Evolutionary conservation across 192 early-diverging fungal genomes (phyloP), one percentile per base, ranked within the genome.

Genomic region (Funneliformis geosporum): DNA sequence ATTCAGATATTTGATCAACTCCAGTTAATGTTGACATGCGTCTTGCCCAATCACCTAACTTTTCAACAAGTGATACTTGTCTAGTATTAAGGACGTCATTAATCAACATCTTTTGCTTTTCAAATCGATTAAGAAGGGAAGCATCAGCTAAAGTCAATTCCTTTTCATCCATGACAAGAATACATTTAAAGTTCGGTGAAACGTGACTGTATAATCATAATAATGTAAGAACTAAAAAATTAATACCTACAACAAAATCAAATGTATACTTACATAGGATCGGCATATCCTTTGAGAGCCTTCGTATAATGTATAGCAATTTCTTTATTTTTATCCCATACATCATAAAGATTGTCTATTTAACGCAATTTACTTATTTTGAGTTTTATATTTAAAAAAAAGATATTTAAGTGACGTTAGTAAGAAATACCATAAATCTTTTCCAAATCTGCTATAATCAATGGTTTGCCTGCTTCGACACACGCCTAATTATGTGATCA

Each of bases 351-450:
- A 60, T 25, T 38, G 14, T 62, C 76, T 78, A 50, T 27, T 14
- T 27, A 60, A 39, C 69, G 9, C 21, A 33, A 33, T 65, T 33
- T 33, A 33, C 33, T 33, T 2, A 33, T 33, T 0, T 33, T 33
- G 33, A 33, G 33, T 33, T 2, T 33, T 33, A 33, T 33, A 33
- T 33, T 33, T 33, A 33, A 33, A 33, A 2, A 33, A 33, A 33
- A 33, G 0, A 2, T 33, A 33, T 2, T 33, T 2, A 33, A 33
- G 2, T 33, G 2, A 33, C 0, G 2, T 2, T 33, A 33, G 33
- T 2, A 33, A 33, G 33, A 47, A 8, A 79, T 71, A 79, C 78
- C 78, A 68, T 79, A 79, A 73, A 79, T 72, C 5, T 33, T 72
- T 47, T 79, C 67, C 43, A 72, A 33, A 33, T 79, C 47, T 33